These are phyloP conservation scores for Kwoniella mangroviensis DNA, from an alignment of 768 basidiomycete genomes.

Conservation along the genomic window DNA sequence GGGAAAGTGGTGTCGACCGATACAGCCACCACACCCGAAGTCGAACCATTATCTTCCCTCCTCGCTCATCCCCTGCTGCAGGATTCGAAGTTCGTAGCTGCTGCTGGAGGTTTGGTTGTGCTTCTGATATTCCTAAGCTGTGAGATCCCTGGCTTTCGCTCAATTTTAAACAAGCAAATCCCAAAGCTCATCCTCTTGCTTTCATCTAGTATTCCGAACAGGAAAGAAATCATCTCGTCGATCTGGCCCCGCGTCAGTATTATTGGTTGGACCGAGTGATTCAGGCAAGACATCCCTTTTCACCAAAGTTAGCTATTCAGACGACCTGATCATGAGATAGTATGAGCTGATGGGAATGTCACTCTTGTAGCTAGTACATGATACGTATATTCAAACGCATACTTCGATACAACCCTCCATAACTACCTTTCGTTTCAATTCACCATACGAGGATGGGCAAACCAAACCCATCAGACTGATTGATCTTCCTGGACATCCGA, in stretches of 20 bases:
- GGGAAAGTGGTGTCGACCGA: conserved; percentile 5
- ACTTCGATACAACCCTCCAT: conserved; percentile 45
- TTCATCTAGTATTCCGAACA: conserved; percentile 23
- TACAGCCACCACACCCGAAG: conserved; percentile 36
- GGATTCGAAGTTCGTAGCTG: conserved; percentile 51
- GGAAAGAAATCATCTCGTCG: conserved; percentile 23
- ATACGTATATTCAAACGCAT: conserved; percentile 42
- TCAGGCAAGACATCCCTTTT: conserved; percentile 55
- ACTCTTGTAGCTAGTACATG: conserved; percentile 42
- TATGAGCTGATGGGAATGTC: not conserved
- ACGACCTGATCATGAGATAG: not conserved
- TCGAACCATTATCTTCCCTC: conserved; percentile 36
- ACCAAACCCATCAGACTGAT: conserved; percentile 36
- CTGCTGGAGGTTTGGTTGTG: conserved; percentile 33
- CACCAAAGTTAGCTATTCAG: conserved; percentile 48
- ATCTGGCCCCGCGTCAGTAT: conserved; percentile 35
- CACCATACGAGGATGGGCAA: conserved; percentile 19
- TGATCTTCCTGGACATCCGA: conserved; percentile 55
- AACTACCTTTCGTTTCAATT: conserved; percentile 37
- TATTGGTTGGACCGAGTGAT: conserved; percentile 51
- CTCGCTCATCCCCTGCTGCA: conserved; percentile 41
- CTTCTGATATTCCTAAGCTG: conserved; percentile 32
- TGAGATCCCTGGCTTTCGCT: conserved; percentile 6
- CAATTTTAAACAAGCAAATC: not conserved
- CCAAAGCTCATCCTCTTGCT: conserved; percentile 3